Evolutionary conservation across 495 filamentous ascomycete species (phyloP).

Genomic region (Paragyromitra xinjiangensis): DNA sequence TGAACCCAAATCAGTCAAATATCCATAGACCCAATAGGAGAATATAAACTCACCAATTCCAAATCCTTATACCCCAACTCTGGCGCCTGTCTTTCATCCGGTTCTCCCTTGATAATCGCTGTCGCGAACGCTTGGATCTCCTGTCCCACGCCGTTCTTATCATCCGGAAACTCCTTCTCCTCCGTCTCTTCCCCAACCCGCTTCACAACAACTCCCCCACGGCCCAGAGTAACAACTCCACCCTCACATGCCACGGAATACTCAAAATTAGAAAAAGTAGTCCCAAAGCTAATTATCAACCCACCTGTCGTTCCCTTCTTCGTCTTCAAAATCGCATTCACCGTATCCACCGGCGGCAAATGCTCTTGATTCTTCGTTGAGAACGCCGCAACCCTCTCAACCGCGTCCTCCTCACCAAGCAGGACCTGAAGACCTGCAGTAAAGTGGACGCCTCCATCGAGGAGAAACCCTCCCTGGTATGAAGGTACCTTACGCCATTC

Average conservation of each 20-base stretch:
- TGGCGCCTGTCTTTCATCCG: constrained; percentile 67
- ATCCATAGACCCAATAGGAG: background rate
- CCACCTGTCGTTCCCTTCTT: constrained; percentile 70
- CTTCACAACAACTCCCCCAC: constrained; percentile 59
- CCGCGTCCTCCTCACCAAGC: constrained; percentile 64
- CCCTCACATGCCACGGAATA: constrained; percentile 66
- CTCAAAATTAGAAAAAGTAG: constrained; percentile 64
- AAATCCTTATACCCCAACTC: constrained; percentile 76
- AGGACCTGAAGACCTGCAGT: constrained; percentile 71
- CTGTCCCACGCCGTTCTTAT: constrained; percentile 68
- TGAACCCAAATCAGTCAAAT: constrained; percentile 1
- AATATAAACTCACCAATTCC: constrained; percentile 63
- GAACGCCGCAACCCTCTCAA: constrained; percentile 66
- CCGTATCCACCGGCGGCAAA: constrained; percentile 78
- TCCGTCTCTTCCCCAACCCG: constrained; percentile 60
- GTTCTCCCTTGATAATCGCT: constrained; percentile 61
- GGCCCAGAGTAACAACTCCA: constrained; percentile 63
- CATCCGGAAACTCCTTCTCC: constrained; percentile 63
- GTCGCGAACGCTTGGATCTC: constrained; percentile 75
- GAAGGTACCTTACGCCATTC: constrained; percentile 76
- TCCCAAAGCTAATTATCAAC: constrained; percentile 72
- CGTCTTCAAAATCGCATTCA: constrained; percentile 71
- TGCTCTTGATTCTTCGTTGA: constrained; percentile 68
- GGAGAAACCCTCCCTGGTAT: constrained; percentile 79
- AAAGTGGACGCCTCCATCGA: constrained; percentile 81